A percentile compares a stretch with the other conserved stretches of the same genome.
phyloP scores from a whole-genome alignment of 805 yeast genomes.

The Saccharomyces cerevisiae region DNA sequence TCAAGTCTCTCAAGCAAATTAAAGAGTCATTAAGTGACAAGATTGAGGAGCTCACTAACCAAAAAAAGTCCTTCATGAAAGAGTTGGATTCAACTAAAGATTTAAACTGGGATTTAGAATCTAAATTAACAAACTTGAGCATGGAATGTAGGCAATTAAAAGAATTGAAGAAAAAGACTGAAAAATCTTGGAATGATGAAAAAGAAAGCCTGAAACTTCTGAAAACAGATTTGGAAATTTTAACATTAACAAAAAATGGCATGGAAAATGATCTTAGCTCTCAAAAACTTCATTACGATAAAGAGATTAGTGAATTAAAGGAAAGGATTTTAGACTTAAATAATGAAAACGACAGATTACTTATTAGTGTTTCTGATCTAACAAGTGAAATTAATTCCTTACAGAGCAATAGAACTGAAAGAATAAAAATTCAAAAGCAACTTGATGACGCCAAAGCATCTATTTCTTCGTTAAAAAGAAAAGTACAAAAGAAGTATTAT shows the following conservation, averaged over 20 bases:
- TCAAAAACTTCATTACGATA: constrained; percentile 31
- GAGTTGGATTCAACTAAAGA: constrained; percentile 6
- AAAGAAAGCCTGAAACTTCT: neutral
- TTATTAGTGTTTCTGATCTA: neutral
- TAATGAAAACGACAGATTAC: constrained; percentile 52
- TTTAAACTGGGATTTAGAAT: constrained; percentile 3
- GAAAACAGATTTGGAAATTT: constrained; percentile 1
- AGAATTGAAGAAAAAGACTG: neutral
- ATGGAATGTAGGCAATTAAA: constrained; percentile 3
- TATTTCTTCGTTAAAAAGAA: neutral
- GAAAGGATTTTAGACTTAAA: constrained; percentile 50
- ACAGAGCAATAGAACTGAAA: neutral
- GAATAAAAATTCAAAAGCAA: neutral
- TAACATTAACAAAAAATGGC: constrained; percentile 23
- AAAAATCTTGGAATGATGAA: neutral
- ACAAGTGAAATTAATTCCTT: neutral
- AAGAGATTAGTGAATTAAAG: constrained; percentile 43
- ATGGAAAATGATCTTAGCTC: constrained; percentile 34
- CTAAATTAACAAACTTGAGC: neutral
- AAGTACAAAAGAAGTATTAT: neutral
- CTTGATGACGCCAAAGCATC: neutral
- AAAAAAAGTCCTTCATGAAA: constrained; percentile 9
- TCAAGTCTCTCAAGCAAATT: constrained; percentile 39
- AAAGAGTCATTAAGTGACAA: constrained; percentile 26
- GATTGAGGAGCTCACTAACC: constrained; percentile 14